These are phyloP conservation scores for Rickenella mellea DNA, from an alignment of 768 basidiomycete genomes.

Conservation along the genomic window DNA sequence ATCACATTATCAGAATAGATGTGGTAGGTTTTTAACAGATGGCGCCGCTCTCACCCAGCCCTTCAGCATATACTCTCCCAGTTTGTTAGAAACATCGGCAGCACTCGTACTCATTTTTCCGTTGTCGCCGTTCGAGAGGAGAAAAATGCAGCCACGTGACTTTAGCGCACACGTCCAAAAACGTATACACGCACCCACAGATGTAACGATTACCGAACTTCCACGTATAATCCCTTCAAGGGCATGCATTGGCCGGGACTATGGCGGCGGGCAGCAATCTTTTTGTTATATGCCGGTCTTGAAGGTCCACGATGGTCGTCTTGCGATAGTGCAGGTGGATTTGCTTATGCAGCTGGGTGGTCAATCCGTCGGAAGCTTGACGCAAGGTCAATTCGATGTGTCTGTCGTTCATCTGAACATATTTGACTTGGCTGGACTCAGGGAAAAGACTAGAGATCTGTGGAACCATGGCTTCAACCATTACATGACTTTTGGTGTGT, in stretches of 20 bases:
- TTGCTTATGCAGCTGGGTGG: constrained; percentile 10
- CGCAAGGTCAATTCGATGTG: constrained; percentile 11
- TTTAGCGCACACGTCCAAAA: too few species aligned
- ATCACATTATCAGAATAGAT: constrained; percentile 1
- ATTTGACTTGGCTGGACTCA: constrained; percentile 17
- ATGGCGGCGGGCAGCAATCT: constrained; percentile 18
- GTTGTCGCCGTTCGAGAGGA: too few species aligned
- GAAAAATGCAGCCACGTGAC: too few species aligned
- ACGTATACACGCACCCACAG: too few species aligned
- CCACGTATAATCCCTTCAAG: too few species aligned
- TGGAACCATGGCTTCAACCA: constrained; percentile 88
- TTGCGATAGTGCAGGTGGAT: constrained; percentile 2
- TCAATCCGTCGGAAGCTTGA: constrained; percentile 15
- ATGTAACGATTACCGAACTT: too few species aligned
- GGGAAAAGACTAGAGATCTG: constrained; percentile 62
- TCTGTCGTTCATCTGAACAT: constrained; percentile 2
- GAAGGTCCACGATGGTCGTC: constrained; percentile 14
- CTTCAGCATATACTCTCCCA: constrained; percentile 66
- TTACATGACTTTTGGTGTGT: constrained; percentile 77
- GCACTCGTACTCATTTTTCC: too few species aligned
- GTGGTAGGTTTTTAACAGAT: neutral
- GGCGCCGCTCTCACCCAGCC: constrained; percentile 50
- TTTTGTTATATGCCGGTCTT: constrained; percentile 17
- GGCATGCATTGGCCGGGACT: constrained; percentile 17
- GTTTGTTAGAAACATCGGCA: constrained; percentile 49